These are phyloP conservation scores for Gastrodia elata DNA, from an alignment of 106 monocot genomes.

Conservation along the genomic window DNA sequence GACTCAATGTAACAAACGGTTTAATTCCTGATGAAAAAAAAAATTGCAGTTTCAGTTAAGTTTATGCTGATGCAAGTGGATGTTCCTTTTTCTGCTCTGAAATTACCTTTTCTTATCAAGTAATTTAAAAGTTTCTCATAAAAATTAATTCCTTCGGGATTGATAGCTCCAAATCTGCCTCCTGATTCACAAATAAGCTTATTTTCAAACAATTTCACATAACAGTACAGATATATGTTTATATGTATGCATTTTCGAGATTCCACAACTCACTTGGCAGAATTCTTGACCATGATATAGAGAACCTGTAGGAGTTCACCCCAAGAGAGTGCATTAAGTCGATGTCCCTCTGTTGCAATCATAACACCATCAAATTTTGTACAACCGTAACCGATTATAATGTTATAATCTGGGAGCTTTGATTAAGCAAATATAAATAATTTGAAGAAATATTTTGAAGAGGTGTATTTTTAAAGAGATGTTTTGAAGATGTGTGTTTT, in stretches of 20 bases:
- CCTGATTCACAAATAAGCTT: slow-evolving; percentile 12
- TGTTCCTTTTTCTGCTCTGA: neutral
- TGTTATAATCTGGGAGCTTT: neutral
- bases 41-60: too few species aligned
- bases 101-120: slow-evolving; percentile 34
- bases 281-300: slow-evolving; percentile 53
- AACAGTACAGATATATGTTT: too few species aligned
- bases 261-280: slow-evolving; percentile 47
- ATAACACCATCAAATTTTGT: neutral
- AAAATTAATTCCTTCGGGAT: slow-evolving; percentile 33
- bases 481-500: too few species aligned
- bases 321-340: slow-evolving; percentile 41
- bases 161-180: slow-evolving; percentile 42
- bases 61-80: too few species aligned
- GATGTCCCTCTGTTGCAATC: slow-evolving; percentile 27
- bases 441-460: too few species aligned
- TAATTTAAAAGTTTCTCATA: slow-evolving; percentile 43
- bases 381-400: too few species aligned
- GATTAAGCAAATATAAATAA: neutral
- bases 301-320: slow-evolving; percentile 37
- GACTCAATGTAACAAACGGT: slow-evolving; percentile 46
- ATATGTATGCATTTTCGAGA: too few species aligned
- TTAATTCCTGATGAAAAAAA: slow-evolving; percentile 31
- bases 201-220: too few species aligned
- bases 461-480: too few species aligned